Conservation (phyloP, 306 rosid genomes). For the Corylus americana region DNA sequence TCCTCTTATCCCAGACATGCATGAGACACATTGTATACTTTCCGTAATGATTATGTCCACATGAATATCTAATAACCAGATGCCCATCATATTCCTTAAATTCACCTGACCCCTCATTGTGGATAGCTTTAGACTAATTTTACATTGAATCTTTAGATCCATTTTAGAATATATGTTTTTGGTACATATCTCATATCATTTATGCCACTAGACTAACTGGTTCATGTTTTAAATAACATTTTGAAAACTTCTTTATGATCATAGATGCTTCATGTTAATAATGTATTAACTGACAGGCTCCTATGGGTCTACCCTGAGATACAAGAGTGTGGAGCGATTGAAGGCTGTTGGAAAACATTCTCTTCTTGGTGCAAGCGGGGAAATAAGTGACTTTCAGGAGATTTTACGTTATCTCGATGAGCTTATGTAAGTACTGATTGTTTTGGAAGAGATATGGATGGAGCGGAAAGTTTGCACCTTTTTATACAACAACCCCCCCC, state of each 20-base stretch:
- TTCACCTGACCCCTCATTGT: background rate
- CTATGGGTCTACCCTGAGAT: conserved; percentile 91
- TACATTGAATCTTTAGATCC: background rate
- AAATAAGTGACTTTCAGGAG: conserved; percentile 96
- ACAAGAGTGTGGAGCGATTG: conserved; percentile 84
- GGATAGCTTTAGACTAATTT: background rate
- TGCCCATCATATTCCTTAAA: background rate
- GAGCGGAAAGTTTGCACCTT: background rate
- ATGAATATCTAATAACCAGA: background rate
- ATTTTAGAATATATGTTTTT: background rate
- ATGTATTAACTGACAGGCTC: conserved; percentile 58
- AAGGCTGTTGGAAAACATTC: conserved; percentile 89
- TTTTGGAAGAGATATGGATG: background rate
- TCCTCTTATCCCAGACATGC: background rate
- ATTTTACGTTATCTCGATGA: conserved; percentile 72
- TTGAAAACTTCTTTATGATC: background rate
- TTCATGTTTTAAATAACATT: too few species aligned
- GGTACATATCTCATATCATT: background rate
- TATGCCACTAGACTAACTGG: too few species aligned
- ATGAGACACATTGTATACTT: background rate
- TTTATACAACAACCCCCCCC: background rate
- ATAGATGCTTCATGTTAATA: conserved; percentile 8
- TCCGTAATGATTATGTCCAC: background rate
- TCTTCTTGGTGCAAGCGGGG: conserved; percentile 93
- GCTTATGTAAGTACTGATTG: conserved; percentile 51